Evolutionary conservation across 345 rosid species (phyloP), one percentile per base, ranked within the genome.

Genomic region (Syzygium jambos): DNA sequence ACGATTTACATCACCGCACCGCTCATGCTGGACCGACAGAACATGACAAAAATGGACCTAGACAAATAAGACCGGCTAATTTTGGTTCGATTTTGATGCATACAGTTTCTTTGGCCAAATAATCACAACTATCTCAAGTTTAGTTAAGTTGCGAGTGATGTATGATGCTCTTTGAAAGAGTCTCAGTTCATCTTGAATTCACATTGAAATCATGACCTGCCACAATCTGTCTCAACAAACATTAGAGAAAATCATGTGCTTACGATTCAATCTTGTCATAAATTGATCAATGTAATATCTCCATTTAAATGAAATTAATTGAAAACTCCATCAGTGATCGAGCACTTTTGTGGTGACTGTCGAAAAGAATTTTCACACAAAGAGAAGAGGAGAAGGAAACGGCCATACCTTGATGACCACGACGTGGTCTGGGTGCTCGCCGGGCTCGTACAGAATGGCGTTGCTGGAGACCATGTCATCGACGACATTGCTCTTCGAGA

Each of bases 401-500:
- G 85, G 23, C 25, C 49, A 14, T 90, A 97, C 99, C 99, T 98
- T 98, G 90, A 96, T 98, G 93, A 98, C 99, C 87, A 98, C 98
- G 52, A 98, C 99, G 41, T 96, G 99, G 91, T 98, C 99, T 59
- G 99, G 99, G 86, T 98, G 99, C 91, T 98, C 99, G 29, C 99
- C 99, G 10, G 99, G 95, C 82, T 92, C 98, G 85, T 90, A 98
- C 38, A 98, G 93, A 88, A 98, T 98, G 3, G 96, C 95, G 5
- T 98, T 98, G 95, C 99, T 96, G 17, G 97, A 89, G 63, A 98
- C 99, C 99, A 98, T 98, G 90, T 98, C 99, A 61, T 98, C 99
- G 11, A 98, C 99, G 16, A 96, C 99, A 80, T 96, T 98, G 92
- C 99, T 95, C 91, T 98, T 98, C 7, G 99, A 98, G 90, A 98